phyloP scores from a whole-genome alignment of 495 filamentous ascomycete genomes.

The Xylaria sp. region DNA sequence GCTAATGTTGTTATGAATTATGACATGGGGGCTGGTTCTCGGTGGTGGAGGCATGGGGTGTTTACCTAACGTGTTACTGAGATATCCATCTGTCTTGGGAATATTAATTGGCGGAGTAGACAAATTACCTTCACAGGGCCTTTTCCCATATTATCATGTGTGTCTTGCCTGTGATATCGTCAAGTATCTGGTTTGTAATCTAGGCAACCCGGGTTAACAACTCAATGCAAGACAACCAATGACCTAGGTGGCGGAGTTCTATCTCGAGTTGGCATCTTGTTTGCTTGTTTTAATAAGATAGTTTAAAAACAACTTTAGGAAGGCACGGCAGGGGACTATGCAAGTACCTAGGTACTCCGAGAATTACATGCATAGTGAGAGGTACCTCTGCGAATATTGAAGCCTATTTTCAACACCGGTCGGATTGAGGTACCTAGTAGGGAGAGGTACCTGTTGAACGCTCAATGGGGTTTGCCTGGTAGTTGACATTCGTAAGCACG shows the following conservation, averaged over 20 bases:
- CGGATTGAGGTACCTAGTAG: no score
- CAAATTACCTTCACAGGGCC: not conserved
- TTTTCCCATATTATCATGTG: not conserved
- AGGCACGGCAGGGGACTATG: not conserved
- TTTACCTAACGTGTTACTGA: not conserved
- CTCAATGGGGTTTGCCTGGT: not conserved
- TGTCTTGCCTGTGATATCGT: not conserved
- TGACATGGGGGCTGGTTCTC: conserved; percentile 24
- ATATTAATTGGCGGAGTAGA: not conserved
- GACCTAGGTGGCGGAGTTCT: not conserved
- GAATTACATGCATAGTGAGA: not conserved
- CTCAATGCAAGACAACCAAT: not conserved
- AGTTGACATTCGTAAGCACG: not conserved
- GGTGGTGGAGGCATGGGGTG: not conserved
- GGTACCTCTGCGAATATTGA: not conserved
- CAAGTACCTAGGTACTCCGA: not conserved
- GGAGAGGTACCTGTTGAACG: not conserved
- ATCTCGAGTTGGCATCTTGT: not conserved
- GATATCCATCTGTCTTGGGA: conserved; percentile 18
- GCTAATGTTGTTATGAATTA: conserved; percentile 36
- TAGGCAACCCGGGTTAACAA: not conserved
- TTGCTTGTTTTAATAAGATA: not conserved
- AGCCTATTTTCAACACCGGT: not conserved
- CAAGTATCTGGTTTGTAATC: not conserved
- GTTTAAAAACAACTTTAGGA: not conserved